phyloP scores from a whole-genome alignment of 371 early-diverging fungal genomes.

The Mortierella sp. region DNA sequence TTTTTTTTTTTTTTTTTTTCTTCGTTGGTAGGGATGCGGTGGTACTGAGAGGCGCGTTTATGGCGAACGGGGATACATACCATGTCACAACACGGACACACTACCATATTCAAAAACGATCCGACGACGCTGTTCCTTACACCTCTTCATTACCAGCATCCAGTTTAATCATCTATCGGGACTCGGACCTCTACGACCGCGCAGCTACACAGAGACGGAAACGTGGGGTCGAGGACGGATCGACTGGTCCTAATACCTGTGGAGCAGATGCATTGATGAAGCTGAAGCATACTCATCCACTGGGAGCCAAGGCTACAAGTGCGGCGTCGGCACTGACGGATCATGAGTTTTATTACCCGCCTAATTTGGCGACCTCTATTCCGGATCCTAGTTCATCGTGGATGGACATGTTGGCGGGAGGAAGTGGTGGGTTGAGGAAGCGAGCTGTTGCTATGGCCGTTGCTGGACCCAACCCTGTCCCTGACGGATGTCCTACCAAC shows the following conservation, averaged over 20 bases:
- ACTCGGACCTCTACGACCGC: slow-evolving; percentile 65
- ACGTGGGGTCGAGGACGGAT: slow-evolving; percentile 11
- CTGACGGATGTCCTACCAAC: slow-evolving; percentile 51
- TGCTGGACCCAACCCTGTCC: slow-evolving; percentile 52
- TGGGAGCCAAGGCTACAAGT: background rate
- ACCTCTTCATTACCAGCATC: slow-evolving; percentile 15
- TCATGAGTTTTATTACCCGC: slow-evolving; percentile 48
- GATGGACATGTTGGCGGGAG: slow-evolving; percentile 14
- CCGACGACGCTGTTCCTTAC: slow-evolving; percentile 65
- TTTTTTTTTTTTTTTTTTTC: background rate
- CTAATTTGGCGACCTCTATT: slow-evolving; percentile 32
- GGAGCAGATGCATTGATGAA: slow-evolving; percentile 26
- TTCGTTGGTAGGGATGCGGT: slow-evolving; percentile 49
- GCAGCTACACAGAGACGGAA: slow-evolving; percentile 14
- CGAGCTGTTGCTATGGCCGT: slow-evolving; percentile 30
- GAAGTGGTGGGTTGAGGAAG: slow-evolving; percentile 14
- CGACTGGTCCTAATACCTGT: slow-evolving; percentile 16
- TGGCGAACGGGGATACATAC: slow-evolving; percentile 66
- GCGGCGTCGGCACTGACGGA: background rate
- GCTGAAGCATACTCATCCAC: background rate
- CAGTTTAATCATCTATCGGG: slow-evolving; percentile 75
- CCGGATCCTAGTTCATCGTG: slow-evolving; percentile 41
- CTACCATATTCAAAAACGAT: slow-evolving; percentile 68
- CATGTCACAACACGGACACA: slow-evolving; percentile 71
- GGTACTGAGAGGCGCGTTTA: slow-evolving; percentile 76